These are phyloP conservation scores for Candida morakotiae DNA, from an alignment of 805 yeast species.

Conservation along the genomic window DNA sequence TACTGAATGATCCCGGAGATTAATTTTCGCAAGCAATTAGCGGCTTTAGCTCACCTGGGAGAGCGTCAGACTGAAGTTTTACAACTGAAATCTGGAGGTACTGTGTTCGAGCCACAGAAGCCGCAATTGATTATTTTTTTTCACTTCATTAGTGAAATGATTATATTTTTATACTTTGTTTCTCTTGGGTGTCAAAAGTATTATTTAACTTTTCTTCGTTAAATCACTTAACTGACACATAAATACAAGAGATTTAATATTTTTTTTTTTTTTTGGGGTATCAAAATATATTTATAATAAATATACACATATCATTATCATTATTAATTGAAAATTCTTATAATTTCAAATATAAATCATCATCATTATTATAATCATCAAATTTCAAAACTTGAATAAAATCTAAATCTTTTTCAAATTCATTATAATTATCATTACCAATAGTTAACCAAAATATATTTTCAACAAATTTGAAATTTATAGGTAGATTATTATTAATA, in stretches of 20 bases:
- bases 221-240: no score
- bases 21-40: constrained; percentile 4
- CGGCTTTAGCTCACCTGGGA: constrained; percentile 29
- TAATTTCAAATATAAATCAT: constrained; percentile 3
- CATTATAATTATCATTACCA: constrained; percentile 5
- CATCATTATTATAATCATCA: constrained; percentile 11
- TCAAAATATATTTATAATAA: no score
- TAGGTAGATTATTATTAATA: constrained; percentile 8
- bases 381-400: constrained; percentile 10
- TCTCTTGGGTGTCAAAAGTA: no score
- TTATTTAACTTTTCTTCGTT: no score
- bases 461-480: constrained; percentile 14
- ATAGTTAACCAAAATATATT: constrained; percentile 16
- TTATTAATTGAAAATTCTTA: neutral
- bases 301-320: no score
- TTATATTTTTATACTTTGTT: no score
- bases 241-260: no score
- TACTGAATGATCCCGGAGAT: no score
- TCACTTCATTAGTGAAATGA: neutral
- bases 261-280: no score
- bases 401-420: constrained; percentile 9
- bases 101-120: constrained; percentile 84
- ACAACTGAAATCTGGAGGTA: constrained; percentile 66
- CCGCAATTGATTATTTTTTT: constrained; percentile 39
- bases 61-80: constrained; percentile 28